phyloP scores from a whole-genome alignment of 345 rosid species.

The Acer yangbiense region DNA sequence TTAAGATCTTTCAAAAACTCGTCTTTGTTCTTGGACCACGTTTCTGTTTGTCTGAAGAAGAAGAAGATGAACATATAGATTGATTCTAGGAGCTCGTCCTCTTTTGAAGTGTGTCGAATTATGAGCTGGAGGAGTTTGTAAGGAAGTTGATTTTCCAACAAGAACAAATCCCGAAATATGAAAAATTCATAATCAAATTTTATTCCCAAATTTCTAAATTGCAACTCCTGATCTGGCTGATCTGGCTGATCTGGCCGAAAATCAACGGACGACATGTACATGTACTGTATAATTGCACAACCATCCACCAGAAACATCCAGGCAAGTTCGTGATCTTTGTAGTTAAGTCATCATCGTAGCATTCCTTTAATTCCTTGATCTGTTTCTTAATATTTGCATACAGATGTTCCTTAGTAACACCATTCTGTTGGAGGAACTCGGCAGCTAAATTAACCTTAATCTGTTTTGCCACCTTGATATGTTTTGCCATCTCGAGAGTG shows the following conservation, averaged over 20 bases:
- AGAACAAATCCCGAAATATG: not conserved
- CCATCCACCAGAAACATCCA: too few relatives aligned
- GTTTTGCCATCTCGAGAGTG: not conserved
- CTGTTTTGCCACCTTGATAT: too few relatives aligned
- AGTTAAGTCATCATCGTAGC: not conserved
- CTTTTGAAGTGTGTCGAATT: not conserved
- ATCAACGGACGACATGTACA: not conserved
- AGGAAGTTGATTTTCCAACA: not conserved
- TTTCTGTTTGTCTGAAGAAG: too few relatives aligned
- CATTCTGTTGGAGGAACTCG: not conserved
- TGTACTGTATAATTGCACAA: too few relatives aligned
- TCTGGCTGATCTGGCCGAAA: rapidly evolving
- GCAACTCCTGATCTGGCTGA: not conserved
- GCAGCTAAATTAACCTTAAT: not conserved
- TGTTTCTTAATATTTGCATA: too few relatives aligned
- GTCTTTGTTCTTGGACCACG: too few relatives aligned
- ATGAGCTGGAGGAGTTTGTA: not conserved
- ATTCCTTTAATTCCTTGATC: not conserved
- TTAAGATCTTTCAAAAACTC: too few relatives aligned
- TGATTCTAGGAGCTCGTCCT: not conserved
- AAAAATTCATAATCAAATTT: not conserved
- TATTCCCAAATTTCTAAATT: too few relatives aligned
- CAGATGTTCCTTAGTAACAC: not conserved
- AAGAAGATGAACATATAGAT: too few relatives aligned
- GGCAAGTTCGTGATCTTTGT: not conserved